These are phyloP conservation scores for Linum usitatissimum DNA, from an alignment of 345 rosid genomes.

Conservation along the genomic window DNA sequence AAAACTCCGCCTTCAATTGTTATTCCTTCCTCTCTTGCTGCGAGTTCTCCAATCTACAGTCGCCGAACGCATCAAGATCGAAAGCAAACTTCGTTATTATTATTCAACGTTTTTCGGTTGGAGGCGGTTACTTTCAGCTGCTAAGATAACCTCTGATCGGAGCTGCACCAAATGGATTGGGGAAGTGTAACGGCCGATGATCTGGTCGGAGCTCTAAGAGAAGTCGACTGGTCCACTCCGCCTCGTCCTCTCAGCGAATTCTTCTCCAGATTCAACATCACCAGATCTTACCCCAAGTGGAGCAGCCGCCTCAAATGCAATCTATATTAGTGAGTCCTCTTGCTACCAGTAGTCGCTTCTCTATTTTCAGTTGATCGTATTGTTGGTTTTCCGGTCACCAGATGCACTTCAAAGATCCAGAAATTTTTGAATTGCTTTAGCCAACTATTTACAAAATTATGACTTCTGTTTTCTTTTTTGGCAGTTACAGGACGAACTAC, in stretches of 20 bases:
- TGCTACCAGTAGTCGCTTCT: background rate
- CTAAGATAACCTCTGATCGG: no score
- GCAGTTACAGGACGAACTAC: conserved; percentile 9
- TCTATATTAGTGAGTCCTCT: conserved; percentile 5
- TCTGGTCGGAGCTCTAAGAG: conserved; percentile 2
- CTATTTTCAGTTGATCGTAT: background rate
- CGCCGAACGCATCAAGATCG: background rate
- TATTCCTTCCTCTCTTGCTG: background rate
- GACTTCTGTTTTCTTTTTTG: background rate
- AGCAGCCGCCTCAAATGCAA: conserved; percentile 11
- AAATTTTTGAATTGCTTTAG: background rate
- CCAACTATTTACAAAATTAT: background rate
- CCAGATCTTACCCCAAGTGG: conserved; percentile 4
- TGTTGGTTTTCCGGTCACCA: background rate
- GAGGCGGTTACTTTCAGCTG: background rate
- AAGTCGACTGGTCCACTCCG: conserved; percentile 8
- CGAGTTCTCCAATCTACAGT: background rate
- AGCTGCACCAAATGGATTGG: conserved; percentile 1
- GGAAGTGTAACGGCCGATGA: conserved; percentile 7
- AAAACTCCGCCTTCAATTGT: background rate
- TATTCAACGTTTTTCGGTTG: background rate
- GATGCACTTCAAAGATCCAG: background rate
- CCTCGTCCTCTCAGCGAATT: conserved; percentile 3
- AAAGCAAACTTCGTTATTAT: background rate
- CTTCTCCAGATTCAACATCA: conserved; percentile 4